These are phyloP conservation scores for Penicillium brasilianum DNA, from an alignment of 2,329 filamentous ascomycete species.

Conservation along the genomic window DNA sequence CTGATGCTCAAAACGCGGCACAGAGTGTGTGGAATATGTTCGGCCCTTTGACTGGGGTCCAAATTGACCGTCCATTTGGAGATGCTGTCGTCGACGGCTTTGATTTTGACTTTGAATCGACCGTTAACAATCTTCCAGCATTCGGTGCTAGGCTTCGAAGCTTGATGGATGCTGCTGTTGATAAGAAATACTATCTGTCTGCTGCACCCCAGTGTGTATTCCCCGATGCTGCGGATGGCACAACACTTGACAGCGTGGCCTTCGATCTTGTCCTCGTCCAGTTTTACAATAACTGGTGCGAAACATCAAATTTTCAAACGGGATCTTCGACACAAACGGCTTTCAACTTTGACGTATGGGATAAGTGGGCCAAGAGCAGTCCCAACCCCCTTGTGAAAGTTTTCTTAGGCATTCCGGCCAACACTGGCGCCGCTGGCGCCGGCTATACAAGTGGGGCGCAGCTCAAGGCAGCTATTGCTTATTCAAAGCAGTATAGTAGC, in stretches of 20 bases:
- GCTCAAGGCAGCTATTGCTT: constrained; percentile 56
- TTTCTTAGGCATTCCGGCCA: constrained; percentile 63
- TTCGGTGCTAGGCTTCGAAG: constrained; percentile 62
- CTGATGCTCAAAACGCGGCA: constrained; percentile 59
- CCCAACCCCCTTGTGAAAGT: constrained; percentile 63
- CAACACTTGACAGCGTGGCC: constrained; percentile 57
- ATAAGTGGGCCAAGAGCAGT: constrained; percentile 62
- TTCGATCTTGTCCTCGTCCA: constrained; percentile 66
- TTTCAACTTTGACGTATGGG: constrained; percentile 66
- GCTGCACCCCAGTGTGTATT: constrained; percentile 69
- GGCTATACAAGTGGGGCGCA: constrained; percentile 56
- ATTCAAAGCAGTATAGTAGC: constrained; percentile 57
- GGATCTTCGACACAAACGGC: constrained; percentile 53
- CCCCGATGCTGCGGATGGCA: constrained; percentile 62
- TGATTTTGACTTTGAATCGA: constrained; percentile 72
- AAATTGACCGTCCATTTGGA: constrained; percentile 66
- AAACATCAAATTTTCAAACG: constrained; percentile 54
- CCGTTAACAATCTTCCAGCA: constrained; percentile 60
- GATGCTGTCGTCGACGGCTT: constrained; percentile 70
- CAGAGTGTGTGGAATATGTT: constrained; percentile 70
- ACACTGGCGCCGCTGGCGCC: constrained; percentile 53
- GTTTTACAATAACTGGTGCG: constrained; percentile 71
- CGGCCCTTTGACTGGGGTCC: constrained; percentile 56
- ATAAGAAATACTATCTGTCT: constrained; percentile 62
- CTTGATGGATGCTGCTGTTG: constrained; percentile 55